Conservation (phyloP, 176 grass and related monocot species). For the Eragrostis nindensis region DNA sequence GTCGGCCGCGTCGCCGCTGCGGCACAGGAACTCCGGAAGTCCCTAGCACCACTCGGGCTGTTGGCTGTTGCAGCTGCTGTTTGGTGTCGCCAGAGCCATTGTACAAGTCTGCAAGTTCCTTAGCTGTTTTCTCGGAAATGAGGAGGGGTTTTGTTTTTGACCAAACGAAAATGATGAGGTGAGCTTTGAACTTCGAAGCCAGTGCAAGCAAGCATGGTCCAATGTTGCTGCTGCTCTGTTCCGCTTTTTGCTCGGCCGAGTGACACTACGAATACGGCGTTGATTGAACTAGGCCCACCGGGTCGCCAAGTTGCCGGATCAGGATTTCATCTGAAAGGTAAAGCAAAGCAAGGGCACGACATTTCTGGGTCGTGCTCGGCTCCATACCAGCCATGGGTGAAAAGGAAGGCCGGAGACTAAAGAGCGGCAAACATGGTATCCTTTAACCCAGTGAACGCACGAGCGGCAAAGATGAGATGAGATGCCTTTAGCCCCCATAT, state of each 20-base stretch:
- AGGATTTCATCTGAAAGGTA: background rate
- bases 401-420: background rate
- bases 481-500: background rate
- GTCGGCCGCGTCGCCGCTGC: no score
- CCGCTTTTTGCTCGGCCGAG: background rate
- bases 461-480: conserved; percentile 13
- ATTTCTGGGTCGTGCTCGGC: background rate
- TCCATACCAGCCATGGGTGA: background rate
- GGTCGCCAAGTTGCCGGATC: background rate
- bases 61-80: no score
- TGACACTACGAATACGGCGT: background rate
- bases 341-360: background rate
- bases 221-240: background rate
- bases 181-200: no score
- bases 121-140: no score
- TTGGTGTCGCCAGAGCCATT: no score
- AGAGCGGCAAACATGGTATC: conserved; percentile 14
- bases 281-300: background rate
- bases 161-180: no score
- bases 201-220: background rate
- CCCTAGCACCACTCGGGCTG: no score
- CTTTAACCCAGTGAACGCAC: background rate
- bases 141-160: no score
- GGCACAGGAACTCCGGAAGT: no score
- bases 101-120: no score